Conservation (phyloP, 1,284 basidiomycete genomes). For the Stereum hirsutum region DNA sequence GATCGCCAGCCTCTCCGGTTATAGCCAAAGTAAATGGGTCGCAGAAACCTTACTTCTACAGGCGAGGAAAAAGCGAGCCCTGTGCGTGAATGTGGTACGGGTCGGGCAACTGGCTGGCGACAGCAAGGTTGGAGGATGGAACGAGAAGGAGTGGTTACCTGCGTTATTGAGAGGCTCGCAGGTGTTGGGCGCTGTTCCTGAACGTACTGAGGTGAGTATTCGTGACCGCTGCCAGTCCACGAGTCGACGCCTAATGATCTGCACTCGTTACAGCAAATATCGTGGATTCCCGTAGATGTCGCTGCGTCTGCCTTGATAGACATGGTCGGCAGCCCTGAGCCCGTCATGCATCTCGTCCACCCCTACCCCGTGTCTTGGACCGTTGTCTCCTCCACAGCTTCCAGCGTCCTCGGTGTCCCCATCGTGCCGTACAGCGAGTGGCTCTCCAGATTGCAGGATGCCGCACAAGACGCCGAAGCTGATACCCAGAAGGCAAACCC, state of each 20-base stretch:
- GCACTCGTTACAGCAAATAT: slow-evolving; percentile 2
- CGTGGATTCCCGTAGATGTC: slow-evolving; percentile 17
- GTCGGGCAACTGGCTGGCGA: slow-evolving; percentile 34
- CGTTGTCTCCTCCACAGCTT: slow-evolving; percentile 10
- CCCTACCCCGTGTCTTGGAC: slow-evolving; percentile 18
- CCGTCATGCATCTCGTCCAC: slow-evolving; percentile 18
- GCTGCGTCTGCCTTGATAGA: slow-evolving; percentile 16
- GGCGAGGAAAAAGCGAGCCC: slow-evolving; percentile 11
- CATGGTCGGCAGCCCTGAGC: slow-evolving; percentile 11
- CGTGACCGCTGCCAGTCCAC: not conserved
- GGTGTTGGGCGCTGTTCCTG: slow-evolving; percentile 1
- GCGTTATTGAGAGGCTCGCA: slow-evolving; percentile 19
- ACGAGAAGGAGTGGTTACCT: slow-evolving; percentile 35
- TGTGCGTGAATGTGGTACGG: slow-evolving; percentile 24
- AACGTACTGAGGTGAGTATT: not conserved
- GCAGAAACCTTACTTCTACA: slow-evolving; percentile 21
- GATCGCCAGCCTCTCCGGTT: slow-evolving; percentile 24
- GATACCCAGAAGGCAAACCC: not conserved
- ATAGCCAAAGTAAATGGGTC: slow-evolving; percentile 31
- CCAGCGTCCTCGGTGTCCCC: slow-evolving; percentile 13
- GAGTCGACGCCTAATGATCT: not conserved
- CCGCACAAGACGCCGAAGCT: not conserved
- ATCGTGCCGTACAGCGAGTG: slow-evolving; percentile 17
- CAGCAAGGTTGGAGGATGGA: slow-evolving; percentile 30
- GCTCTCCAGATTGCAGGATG: slow-evolving; percentile 8